Base-by-base conservation (phyloP, 2,329 filamentous ascomycete genomes). In the Arthrinium phaeospermum region DNA sequence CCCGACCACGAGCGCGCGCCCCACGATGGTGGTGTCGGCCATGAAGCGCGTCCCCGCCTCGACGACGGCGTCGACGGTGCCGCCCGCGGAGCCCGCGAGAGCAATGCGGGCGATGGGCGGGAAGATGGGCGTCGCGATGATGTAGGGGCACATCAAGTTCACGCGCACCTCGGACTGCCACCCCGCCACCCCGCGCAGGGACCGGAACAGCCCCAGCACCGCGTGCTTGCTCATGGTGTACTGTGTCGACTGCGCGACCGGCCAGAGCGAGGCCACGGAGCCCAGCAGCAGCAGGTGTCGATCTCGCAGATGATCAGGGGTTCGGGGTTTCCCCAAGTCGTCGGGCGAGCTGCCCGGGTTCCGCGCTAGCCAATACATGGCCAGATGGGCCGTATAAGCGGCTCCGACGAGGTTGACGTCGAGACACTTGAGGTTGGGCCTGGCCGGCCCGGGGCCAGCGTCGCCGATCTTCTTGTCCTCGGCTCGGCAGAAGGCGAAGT, bases 221-320 rank as follows among this genome's bases (percentile, higher is more conserved):
- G 53, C 53, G 53, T 61, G 53, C 53, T 61, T 61, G 53, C 53
- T 61, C 53, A 22, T 37, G 16, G 53, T 37, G 53, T 61, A 61
- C 53, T 61, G 53, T 7, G 53, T 61, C 30, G 30, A 22, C 53
- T 37, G 30, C 53, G 53, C 53, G 30, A 61, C 53, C 6, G 53
- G 53, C 53, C 53, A 61, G 7, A 61, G 53, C 6, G 53, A 61
- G 6, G 53, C 53, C 14, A 37, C 53, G 1, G 53, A 61, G 16
- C 53, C 53, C 7, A 61, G 16, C 16, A 61, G 30, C 7, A 61
- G 16, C 0, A 61, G 53, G 53, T 61, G 53, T 1, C 53, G 53
- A 6, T 61, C 37, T 10, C 53, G 30, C 16, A 19, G 24, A 1
- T 13, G 24, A 16, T 8, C 4, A 8, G 27, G 16, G 6, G 53